Percentiles rank a stretch among this genome's conserved stretches.
These are phyloP conservation scores for Arachis monticola DNA, from an alignment of 331 rosid species.

Conservation along the genomic window DNA sequence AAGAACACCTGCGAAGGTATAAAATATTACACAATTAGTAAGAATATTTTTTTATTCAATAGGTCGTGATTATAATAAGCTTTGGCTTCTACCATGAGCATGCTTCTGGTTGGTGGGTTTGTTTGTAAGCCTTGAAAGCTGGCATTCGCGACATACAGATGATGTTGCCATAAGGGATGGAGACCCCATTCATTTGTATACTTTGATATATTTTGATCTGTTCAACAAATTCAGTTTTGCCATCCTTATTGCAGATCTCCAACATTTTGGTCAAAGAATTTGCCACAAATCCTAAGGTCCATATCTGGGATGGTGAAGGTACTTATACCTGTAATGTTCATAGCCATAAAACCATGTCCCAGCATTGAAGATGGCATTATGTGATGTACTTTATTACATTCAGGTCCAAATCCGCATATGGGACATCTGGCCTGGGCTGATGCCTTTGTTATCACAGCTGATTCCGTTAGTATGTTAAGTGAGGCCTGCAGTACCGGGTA, in stretches of 20 bases:
- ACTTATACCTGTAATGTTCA: slow-evolving; percentile 37
- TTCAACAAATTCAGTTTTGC: slow-evolving; percentile 18
- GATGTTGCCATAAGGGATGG: slow-evolving; percentile 28
- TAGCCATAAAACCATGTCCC: slow-evolving; percentile 6
- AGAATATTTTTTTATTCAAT: not conserved
- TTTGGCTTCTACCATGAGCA: slow-evolving; percentile 35
- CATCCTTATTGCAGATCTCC: slow-evolving; percentile 59
- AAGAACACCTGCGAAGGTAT: slow-evolving; percentile 87
- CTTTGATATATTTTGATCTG: slow-evolving; percentile 6
- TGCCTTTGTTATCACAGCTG: slow-evolving; percentile 91
- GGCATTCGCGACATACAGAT: not conserved
- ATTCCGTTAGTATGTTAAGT: slow-evolving; percentile 96
- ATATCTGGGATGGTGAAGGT: slow-evolving; percentile 95
- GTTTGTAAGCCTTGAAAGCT: slow-evolving; percentile 27
- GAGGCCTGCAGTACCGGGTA: slow-evolving; percentile 97
- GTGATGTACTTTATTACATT: slow-evolving; percentile 2
- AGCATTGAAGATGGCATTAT: slow-evolving; percentile 8
- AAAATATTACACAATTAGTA: not conserved
- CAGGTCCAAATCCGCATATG: slow-evolving; percentile 85
- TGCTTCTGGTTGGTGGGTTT: slow-evolving; percentile 26
- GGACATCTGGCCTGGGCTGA: slow-evolving; percentile 90
- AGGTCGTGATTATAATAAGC: slow-evolving; percentile 14
- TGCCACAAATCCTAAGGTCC: slow-evolving; percentile 70
- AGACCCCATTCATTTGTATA: slow-evolving; percentile 1
- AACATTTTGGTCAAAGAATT: slow-evolving; percentile 62